phyloP scores from a whole-genome alignment of 202 grass and related monocot species.

The Setaria italica region DNA sequence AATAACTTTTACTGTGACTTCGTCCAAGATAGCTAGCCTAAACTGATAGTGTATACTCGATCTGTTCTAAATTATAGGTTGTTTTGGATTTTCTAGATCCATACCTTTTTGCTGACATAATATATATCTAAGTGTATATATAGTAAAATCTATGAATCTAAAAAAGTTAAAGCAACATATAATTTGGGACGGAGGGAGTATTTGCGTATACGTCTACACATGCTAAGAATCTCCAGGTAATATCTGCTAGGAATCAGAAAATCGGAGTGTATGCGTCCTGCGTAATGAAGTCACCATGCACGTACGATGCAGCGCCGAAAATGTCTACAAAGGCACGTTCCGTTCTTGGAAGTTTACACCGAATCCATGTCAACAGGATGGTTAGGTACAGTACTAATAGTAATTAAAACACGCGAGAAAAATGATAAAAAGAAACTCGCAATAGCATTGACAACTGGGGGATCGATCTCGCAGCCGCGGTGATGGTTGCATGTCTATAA shows the following conservation, averaged over 20 bases:
- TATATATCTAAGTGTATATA: too few species aligned
- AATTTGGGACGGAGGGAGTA: too few species aligned
- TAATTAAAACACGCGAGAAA: not conserved
- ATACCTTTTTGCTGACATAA: too few species aligned
- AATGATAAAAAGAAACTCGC: not conserved
- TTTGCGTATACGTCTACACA: not conserved
- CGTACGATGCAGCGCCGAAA: not conserved
- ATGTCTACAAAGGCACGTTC: not conserved
- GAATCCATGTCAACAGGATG: not conserved
- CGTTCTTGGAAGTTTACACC: not conserved
- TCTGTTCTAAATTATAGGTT: too few species aligned
- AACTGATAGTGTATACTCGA: too few species aligned
- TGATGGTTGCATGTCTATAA: conserved; percentile 12
- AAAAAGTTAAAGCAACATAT: too few species aligned
- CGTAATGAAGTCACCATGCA: not conserved
- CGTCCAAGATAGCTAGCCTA: not conserved
- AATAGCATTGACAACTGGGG: not conserved
- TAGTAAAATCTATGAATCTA: too few species aligned
- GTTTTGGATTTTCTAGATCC: too few species aligned
- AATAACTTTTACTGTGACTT: not conserved
- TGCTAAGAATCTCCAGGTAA: not conserved
- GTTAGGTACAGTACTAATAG: not conserved
- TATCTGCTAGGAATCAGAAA: not conserved
- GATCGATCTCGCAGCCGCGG: not conserved
- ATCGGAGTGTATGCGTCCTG: not conserved